Evolutionary conservation across 805 yeast genomes (phyloP).

Genomic region (Candida coquimbonensis): DNA sequence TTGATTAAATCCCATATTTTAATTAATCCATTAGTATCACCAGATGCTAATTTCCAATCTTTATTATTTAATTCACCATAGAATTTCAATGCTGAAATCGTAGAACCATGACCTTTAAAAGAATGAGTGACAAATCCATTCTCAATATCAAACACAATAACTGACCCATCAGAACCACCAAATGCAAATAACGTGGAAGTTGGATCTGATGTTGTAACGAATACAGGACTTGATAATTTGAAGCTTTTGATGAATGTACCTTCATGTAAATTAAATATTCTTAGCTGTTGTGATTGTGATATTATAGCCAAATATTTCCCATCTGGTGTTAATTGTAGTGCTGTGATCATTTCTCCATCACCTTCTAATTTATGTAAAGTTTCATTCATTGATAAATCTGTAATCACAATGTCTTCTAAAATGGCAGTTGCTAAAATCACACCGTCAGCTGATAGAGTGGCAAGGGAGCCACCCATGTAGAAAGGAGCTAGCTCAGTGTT

Average conservation of each 20-base stretch:
- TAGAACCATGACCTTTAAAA: constrained; percentile 88
- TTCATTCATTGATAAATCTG: constrained; percentile 54
- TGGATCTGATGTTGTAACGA: constrained; percentile 66
- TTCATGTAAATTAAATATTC: constrained; percentile 41
- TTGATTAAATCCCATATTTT: constrained; percentile 61
- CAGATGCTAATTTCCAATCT: constrained; percentile 73
- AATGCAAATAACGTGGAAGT: constrained; percentile 85
- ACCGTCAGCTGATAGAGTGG: constrained; percentile 58
- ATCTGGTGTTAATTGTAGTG: constrained; percentile 70
- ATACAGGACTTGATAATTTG: constrained; percentile 73
- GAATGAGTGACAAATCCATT: constrained; percentile 86
- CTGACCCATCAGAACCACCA: constrained; percentile 92
- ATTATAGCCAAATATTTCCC: constrained; percentile 62
- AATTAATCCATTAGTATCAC: constrained; percentile 52
- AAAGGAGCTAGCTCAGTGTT: constrained; percentile 61
- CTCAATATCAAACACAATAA: constrained; percentile 86
- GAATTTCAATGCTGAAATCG: constrained; percentile 70
- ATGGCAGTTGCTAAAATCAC: constrained; percentile 69
- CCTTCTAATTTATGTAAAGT: constrained; percentile 63
- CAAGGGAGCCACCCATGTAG: constrained; percentile 79
- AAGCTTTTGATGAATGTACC: constrained; percentile 39
- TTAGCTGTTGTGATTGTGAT: constrained; percentile 78
- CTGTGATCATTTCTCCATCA: constrained; percentile 78
- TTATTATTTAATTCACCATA: constrained; percentile 63
- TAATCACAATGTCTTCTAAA: constrained; percentile 66